Conservation (phyloP, 164 flowering plant species). For the Liquidambar formosana region DNA sequence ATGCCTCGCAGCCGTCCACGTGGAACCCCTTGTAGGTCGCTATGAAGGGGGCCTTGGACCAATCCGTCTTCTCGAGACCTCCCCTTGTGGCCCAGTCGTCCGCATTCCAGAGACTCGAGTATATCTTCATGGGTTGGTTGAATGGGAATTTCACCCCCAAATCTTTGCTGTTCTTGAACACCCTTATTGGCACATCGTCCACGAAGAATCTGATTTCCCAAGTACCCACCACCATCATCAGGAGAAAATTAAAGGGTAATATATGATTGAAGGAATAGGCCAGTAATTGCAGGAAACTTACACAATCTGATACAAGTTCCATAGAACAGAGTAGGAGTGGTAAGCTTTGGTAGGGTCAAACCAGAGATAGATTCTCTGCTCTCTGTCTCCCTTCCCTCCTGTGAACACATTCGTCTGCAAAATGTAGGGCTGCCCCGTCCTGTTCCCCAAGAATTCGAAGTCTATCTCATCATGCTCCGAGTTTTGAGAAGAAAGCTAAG, state of each 20-base stretch:
- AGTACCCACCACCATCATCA: no score
- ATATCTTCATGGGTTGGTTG: slow-evolving; percentile 17
- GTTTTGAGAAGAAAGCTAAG: slow-evolving; percentile 18
- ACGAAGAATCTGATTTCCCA: slow-evolving; percentile 21
- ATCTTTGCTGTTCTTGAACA: slow-evolving; percentile 18
- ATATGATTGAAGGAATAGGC: no score
- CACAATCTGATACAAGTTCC: slow-evolving; percentile 27
- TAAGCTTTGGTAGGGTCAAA: slow-evolving; percentile 22
- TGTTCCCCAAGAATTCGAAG: slow-evolving; percentile 25
- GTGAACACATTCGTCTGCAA: slow-evolving; percentile 29
- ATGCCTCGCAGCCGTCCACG: slow-evolving; percentile 20
- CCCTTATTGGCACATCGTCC: slow-evolving; percentile 18
- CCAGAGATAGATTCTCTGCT: slow-evolving; percentile 26
- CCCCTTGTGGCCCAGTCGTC: slow-evolving; percentile 22
- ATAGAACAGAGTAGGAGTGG: slow-evolving; percentile 26
- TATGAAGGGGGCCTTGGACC: slow-evolving; percentile 18
- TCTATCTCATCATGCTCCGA: slow-evolving; percentile 24
- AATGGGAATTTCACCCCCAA: slow-evolving; percentile 17
- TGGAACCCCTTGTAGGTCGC: slow-evolving; percentile 20
- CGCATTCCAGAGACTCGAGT: slow-evolving; percentile 19
- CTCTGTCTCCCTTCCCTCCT: slow-evolving; percentile 23
- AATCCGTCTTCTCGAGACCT: slow-evolving; percentile 18
- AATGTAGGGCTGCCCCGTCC: slow-evolving; percentile 24
- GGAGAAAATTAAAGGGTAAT: no score
- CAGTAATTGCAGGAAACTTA: no score